Conservation (phyloP, 2,329 filamentous ascomycete species). For the Cylindrodendrum hubeiense region DNA sequence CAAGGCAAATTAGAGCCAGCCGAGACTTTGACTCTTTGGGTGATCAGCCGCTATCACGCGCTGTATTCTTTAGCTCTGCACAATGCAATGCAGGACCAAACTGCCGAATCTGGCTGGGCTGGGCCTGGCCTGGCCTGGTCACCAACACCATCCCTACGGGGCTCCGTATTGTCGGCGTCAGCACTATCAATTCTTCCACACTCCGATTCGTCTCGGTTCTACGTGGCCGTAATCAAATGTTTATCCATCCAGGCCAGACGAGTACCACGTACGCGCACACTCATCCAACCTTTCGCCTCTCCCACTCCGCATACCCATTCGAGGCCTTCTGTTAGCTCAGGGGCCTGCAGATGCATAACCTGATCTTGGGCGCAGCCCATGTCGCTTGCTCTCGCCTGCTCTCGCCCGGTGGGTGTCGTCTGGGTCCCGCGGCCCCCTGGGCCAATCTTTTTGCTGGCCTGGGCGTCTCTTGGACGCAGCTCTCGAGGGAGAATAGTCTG, state of each 20-base stretch:
- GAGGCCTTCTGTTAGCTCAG: slow-evolving; percentile 17
- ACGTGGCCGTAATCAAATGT: not conserved
- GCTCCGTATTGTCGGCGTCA: not conserved
- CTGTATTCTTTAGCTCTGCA: not conserved
- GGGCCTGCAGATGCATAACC: slow-evolving; percentile 18
- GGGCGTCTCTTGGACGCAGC: not conserved
- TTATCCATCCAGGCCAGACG: not conserved
- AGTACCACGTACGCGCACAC: not conserved
- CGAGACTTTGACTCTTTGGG: not conserved
- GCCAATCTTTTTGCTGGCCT: slow-evolving; percentile 17
- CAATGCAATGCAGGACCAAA: slow-evolving; percentile 3
- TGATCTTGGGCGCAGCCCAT: slow-evolving; percentile 11
- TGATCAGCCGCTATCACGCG: slow-evolving; percentile 1
- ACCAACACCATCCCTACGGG: not conserved
- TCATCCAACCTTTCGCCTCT: not conserved
- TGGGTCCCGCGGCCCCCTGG: not conserved
- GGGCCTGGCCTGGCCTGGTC: not conserved
- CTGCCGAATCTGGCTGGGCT: not conserved
- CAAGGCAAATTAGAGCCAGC: not conserved
- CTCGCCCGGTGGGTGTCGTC: not conserved
- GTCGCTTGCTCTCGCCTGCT: not conserved
- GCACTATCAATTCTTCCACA: not conserved
- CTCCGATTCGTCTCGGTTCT: not conserved
- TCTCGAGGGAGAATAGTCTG: slow-evolving; percentile 7
- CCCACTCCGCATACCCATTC: not conserved